A percentile compares a stretch with the other conserved stretches of the same genome.
Conservation (phyloP, 257 asterid species). For the Ehretia macrophylla region DNA sequence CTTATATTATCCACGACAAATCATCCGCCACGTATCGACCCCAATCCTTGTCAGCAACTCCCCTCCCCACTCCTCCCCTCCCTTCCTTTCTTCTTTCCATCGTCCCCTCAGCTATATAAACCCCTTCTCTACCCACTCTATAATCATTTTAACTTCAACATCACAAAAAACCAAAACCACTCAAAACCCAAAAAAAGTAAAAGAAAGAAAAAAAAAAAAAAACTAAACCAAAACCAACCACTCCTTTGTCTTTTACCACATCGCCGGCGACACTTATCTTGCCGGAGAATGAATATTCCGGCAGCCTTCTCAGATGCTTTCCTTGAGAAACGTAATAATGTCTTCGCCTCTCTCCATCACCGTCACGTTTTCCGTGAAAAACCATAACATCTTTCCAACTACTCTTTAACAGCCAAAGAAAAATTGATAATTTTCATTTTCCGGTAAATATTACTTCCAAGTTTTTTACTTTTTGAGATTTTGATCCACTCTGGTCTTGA, state of each 20-base stretch:
- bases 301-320: background rate
- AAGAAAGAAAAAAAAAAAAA: background rate
- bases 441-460: slow-evolving; percentile 9
- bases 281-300: slow-evolving; percentile 62
- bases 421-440: background rate
- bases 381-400: slow-evolving; percentile 18
- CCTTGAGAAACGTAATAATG: slow-evolving; percentile 17
- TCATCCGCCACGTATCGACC: slow-evolving; percentile 27
- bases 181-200: background rate
- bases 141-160: background rate
- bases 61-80: no score
- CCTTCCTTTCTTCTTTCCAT: background rate
- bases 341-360: slow-evolving; percentile 44
- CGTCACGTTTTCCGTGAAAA: slow-evolving; percentile 73
- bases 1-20: slow-evolving; percentile 25
- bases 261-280: slow-evolving; percentile 25
- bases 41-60: slow-evolving; percentile 20
- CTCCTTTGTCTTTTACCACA: background rate
- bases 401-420: background rate
- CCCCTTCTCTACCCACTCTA: background rate
- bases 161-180: background rate
- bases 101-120: slow-evolving; percentile 10
- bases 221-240: background rate
- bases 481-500: background rate
- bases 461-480: background rate